Evolutionary conservation across 2,329 filamentous ascomycete genomes (phyloP), one percentile per base, ranked within the genome.

Genomic region (Uncinocarpus reesii): DNA sequence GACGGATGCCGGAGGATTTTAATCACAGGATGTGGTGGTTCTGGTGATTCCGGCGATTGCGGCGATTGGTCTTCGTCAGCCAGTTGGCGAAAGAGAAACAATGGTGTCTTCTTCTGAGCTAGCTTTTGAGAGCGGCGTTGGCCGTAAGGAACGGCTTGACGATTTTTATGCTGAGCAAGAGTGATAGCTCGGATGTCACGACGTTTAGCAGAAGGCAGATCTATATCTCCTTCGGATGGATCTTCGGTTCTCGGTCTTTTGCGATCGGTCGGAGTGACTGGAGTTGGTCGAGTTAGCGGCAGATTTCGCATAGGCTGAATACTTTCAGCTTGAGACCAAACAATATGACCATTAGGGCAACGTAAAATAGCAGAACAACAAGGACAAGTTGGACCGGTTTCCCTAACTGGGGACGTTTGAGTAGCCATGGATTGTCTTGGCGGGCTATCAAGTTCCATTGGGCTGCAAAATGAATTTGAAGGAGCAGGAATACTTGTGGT

Each of bases 71-170:
- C 57, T 50, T 65, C 60, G 15, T 58, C 57, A n/a, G 66, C 49
- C 6, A 62, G 52, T 32, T 63, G 49, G 13, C 63, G 59, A 24
- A 65, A 49, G 13, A 61, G 62, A 36, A 61, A 64, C 8, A 65
- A 49, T 3, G 65, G 65, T 10, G 63, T 65, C 42, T 59, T 52
- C 20, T 53, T 55, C 49, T 65, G 62, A 2, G 53, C 55, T 15
- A 54, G 52, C 26, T 62, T 62, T 10, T 62, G 60, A 15, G 56
- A 60, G 13, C 57, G 55, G 32, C 62, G 60, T 32, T 61, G 59
- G 4, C 59, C 56, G 42, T 61, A 62, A 4, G 65, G 57, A 1
- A 53, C 53, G 4, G 55, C 35, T 32, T 43, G 29, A 11, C 52
- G 54, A 16, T 29, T 28, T 16, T 38, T 50, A 42, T 54, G 54